Base-by-base conservation (phyloP, 768 basidiomycete species). In the Amanita muscaria region DNA sequence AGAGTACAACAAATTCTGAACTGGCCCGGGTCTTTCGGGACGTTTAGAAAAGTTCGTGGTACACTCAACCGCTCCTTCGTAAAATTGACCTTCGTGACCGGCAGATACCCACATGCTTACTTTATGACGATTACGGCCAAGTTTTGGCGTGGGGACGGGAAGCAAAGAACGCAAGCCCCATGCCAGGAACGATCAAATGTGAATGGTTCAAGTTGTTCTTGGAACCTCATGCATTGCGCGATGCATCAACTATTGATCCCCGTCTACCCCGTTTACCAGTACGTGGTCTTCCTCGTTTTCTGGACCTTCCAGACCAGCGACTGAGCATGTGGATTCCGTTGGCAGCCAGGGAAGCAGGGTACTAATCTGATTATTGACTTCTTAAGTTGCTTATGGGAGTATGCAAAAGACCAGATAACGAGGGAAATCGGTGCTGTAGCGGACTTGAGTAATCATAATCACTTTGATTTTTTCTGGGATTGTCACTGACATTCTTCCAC, bases 21-120 rank as follows among this genome's bases (percentile, higher is more conserved):
- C 48, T 92, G 89, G 89, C 88, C 86, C 0, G 87, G 86, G 5
- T 83, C 83, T 2, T 75, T 80, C 51, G 89, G 91, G 62, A 88
- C 83, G 1, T 91, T 87, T 68, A 72, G 88, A 56, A 91, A 92
- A 66, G 80, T 75, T 22, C 48, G 60, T 46, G n/a, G n/a, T n/a
- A n/a, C n/a, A n/a, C n/a, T n/a, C n/a, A n/a, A n/a, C n/a, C n/a
- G n/a, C n/a, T n/a, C n/a, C n/a, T n/a, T n/a, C n/a, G n/a, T n/a
- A n/a, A n/a, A n/a, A n/a, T n/a, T n/a, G n/a, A n/a, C n/a, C n/a
- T n/a, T n/a, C n/a, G n/a, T n/a, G n/a, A n/a, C n/a, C n/a, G n/a
- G 4, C 32, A 74, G 73, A 78, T 83, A 31, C 85, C 89, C 1
- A 91, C 90, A 1, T 91, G 89, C 61, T 68, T 93, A 27, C 60